Conservation (phyloP, 2,329 filamentous ascomycete species). For the Ophiostoma ulmi region DNA sequence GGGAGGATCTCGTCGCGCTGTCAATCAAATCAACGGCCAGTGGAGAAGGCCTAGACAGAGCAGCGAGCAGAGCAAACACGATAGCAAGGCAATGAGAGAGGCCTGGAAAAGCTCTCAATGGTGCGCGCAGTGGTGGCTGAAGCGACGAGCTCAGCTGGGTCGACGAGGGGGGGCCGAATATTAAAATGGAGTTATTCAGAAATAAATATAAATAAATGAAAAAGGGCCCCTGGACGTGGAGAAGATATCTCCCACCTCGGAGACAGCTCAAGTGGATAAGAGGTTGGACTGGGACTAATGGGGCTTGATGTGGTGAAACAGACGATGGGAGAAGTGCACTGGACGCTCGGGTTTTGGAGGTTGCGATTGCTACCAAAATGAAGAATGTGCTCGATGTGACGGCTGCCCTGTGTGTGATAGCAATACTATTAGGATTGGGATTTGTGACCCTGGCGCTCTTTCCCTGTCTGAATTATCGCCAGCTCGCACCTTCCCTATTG, state of each 20-base stretch:
- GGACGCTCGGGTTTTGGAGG: neutral
- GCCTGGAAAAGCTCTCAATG: neutral
- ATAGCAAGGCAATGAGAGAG: neutral
- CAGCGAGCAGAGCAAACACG: neutral
- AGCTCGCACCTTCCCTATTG: constrained; percentile 3
- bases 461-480: constrained; percentile 7
- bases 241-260: constrained; percentile 14
- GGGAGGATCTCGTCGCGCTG: neutral
- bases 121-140: neutral
- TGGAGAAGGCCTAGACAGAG: constrained; percentile 5
- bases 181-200: neutral
- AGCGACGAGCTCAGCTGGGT: neutral
- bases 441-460: constrained; percentile 2
- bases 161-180: neutral
- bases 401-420: constrained; percentile 3
- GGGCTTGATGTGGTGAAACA: neutral
- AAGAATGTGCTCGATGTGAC: constrained; percentile 10
- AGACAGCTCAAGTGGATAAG: neutral
- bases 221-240: constrained; percentile 1
- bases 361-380: neutral
- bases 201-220: neutral
- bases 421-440: neutral
- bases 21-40: constrained; percentile 14
- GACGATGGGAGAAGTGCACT: neutral
- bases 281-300: neutral